Base-by-base conservation (phyloP, 2,329 filamentous ascomycete genomes). In the Shiraia sp. region DNA sequence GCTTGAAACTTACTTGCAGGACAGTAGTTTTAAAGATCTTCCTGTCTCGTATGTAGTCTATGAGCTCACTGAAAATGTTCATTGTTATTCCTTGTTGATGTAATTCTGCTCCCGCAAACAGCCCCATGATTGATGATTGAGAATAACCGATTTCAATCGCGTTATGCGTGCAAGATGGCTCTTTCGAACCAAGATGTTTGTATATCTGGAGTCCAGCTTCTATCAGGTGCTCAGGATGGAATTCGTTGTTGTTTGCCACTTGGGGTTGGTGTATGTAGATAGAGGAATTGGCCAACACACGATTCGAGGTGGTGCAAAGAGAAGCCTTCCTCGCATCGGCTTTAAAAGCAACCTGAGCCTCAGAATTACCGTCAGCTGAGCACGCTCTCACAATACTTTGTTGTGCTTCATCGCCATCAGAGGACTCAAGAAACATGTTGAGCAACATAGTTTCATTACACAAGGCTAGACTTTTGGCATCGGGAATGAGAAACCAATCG, bases 361-460 rank as follows among this genome's bases (percentile, higher is more conserved):
- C 25, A 3, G 35, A 34, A 9, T 40, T 36, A 14, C 35, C 39
- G 32, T 31, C 25, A 13, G 42, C 42, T 15, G 42, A 33, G 14
- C 38, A 38, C n/a, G 38, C 33, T 24, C 32, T 15, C 12, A 31
- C 14, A 12, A 46, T 42, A 6, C 12, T 23, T 17, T 30, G 17
- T n/a, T 8, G 24, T 12, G 9, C 19, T 9, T 17, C 19, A 14
- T 37, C 43, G 9, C 6, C 29, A 10, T 33, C 15, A 10, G 38
- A 27, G n/a, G n/a, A 29, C 23, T 38, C 4, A 14, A 46, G 38
- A n/a, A 42, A 37, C 38, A 41, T 42, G 16, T 46, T 30, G 23
- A 46, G n/a, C 3, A 46, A 33, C 38, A 46, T 46, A 10, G 43
- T 46, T 34, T 46, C 29, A 19, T 46, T 46, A 25, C 43, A 46